These are phyloP conservation scores for Carallia pectinifolia DNA, from an alignment of 345 rosid species.

Conservation along the genomic window DNA sequence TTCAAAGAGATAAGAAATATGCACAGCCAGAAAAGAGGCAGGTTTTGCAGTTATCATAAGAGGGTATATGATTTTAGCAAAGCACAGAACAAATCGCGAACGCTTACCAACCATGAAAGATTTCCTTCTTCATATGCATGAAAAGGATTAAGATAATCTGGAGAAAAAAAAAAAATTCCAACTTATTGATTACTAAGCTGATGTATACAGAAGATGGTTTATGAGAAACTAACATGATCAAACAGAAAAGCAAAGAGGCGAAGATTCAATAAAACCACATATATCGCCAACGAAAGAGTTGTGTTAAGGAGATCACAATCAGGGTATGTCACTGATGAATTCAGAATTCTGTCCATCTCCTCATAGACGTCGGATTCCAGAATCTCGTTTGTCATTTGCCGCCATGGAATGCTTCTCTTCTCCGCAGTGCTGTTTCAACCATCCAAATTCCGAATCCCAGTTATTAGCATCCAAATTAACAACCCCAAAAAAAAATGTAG, in stretches of 20 bases:
- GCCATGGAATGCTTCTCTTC: slow-evolving; percentile 59
- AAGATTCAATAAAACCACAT: too few species aligned
- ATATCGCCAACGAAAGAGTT: neutral
- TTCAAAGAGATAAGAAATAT: too few species aligned
- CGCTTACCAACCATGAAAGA: slow-evolving; percentile 65
- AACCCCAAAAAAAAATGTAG: too few species aligned
- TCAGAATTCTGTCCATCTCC: slow-evolving; percentile 50
- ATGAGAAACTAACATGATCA: too few species aligned
- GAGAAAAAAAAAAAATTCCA: neutral
- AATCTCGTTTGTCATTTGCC: slow-evolving; percentile 50
- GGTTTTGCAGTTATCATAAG: neutral
- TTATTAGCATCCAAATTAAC: neutral
- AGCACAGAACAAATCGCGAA: neutral
- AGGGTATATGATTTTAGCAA: neutral
- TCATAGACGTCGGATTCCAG: slow-evolving; percentile 60
- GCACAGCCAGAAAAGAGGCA: neutral
- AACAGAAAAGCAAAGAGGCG: too few species aligned
- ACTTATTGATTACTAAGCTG: neutral
- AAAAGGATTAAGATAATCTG: slow-evolving; percentile 67
- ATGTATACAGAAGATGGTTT: too few species aligned
- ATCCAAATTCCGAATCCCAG: neutral
- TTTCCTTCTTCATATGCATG: slow-evolving; percentile 75
- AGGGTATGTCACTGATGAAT: slow-evolving; percentile 48
- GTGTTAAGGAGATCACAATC: slow-evolving; percentile 41
- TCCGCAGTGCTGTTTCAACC: slow-evolving; percentile 55